Evolutionary conservation across 2,329 filamentous ascomycete genomes (phyloP).

Genomic region (Grosmannia huntii): DNA sequence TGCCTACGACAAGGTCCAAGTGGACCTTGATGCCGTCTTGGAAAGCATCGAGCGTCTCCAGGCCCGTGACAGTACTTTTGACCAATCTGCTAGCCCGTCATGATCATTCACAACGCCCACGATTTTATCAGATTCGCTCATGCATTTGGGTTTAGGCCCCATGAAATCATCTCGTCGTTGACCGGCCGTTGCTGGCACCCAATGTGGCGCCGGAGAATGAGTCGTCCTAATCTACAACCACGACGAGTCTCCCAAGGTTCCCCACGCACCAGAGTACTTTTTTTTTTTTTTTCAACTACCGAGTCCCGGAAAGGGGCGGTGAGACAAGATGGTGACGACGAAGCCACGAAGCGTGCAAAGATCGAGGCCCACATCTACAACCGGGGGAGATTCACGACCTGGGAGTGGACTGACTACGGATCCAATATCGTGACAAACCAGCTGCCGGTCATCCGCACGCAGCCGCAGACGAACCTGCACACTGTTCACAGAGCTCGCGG

Average conservation of each 20-base stretch:
- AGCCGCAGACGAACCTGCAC: slow-evolving; percentile 12
- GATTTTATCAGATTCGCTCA: slow-evolving; percentile 16
- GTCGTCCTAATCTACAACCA: slow-evolving; percentile 15
- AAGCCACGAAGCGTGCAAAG: not conserved
- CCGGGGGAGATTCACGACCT: not conserved
- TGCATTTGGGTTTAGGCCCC: slow-evolving; percentile 15
- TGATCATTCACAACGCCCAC: slow-evolving; percentile 11
- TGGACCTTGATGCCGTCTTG: not conserved
- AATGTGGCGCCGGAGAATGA: slow-evolving; percentile 19
- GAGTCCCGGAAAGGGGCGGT: slow-evolving; percentile 14
- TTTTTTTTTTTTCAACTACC: slow-evolving; percentile 16
- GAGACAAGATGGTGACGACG: slow-evolving; percentile 15
- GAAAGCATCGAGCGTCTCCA: not conserved
- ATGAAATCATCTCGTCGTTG: slow-evolving; percentile 16
- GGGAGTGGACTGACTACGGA: slow-evolving; percentile 13
- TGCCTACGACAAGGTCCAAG: not conserved
- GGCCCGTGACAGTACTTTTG: not conserved
- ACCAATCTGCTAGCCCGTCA: slow-evolving; percentile 8
- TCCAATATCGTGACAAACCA: slow-evolving; percentile 15
- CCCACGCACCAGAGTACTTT: slow-evolving; percentile 16
- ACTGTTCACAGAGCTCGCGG: slow-evolving; percentile 17
- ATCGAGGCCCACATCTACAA: not conserved
- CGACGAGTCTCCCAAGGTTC: slow-evolving; percentile 16
- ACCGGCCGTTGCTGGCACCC: slow-evolving; percentile 13
- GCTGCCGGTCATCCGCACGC: slow-evolving; percentile 13